phyloP scores from a whole-genome alignment of 441 rosid species.

The Populus tomentosa region DNA sequence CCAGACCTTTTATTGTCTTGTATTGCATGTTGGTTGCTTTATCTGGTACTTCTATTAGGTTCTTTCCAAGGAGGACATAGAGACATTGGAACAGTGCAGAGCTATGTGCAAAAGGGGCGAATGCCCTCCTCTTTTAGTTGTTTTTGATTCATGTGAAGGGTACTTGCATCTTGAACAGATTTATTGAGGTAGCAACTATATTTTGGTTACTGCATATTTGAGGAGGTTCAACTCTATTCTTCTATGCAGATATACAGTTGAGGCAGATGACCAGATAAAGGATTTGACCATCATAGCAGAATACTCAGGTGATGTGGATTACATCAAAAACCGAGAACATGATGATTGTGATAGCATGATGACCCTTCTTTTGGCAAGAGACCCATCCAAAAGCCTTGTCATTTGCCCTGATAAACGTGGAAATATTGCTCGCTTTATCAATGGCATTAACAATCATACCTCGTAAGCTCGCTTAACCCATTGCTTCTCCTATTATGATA shows the following conservation, averaged over 20 bases:
- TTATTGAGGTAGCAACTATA: constrained; percentile 7
- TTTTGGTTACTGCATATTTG: constrained; percentile 1
- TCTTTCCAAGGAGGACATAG: constrained; percentile 72
- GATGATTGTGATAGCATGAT: constrained; percentile 90
- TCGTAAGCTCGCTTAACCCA: constrained; percentile 40
- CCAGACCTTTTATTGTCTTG: neutral
- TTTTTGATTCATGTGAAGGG: constrained; percentile 88
- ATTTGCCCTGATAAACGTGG: constrained; percentile 87
- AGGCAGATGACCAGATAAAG: constrained; percentile 74
- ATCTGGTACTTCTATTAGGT: constrained; percentile 31
- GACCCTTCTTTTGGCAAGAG: constrained; percentile 76
- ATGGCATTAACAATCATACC: constrained; percentile 80
- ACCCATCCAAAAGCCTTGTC: constrained; percentile 67
- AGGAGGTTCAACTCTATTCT: constrained; percentile 15
- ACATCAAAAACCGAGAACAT: constrained; percentile 58
- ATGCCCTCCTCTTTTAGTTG: constrained; percentile 75
- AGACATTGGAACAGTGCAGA: constrained; percentile 60
- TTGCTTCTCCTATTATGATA: neutral
- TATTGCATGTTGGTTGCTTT: neutral
- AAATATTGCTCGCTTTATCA: constrained; percentile 83
- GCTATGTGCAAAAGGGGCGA: constrained; percentile 71
- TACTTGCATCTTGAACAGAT: constrained; percentile 27
- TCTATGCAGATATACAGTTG: constrained; percentile 69
- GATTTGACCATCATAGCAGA: constrained; percentile 82
- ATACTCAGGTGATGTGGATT: constrained; percentile 88